Percentiles rank a stretch among this genome's conserved stretches.
phyloP scores from a whole-genome alignment of 805 yeast species.

The Saturnispora hagleri region DNA sequence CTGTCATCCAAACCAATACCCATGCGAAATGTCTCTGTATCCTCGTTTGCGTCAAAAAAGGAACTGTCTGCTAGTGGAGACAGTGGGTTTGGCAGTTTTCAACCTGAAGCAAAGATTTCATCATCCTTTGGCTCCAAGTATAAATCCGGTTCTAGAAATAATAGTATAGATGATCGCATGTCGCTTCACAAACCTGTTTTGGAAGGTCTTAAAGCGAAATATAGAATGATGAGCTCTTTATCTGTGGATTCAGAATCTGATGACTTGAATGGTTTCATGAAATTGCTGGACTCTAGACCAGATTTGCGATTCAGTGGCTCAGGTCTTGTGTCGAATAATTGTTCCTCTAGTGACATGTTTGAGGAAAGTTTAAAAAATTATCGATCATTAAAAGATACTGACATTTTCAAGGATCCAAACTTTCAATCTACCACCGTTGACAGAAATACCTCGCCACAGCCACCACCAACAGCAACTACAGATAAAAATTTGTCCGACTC shows the following conservation, averaged over 20 bases:
- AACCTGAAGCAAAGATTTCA: conserved; percentile 36
- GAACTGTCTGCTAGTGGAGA: conserved; percentile 5
- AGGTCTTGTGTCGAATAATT: conserved; percentile 9
- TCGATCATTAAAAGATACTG: conserved; percentile 17
- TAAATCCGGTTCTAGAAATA: conserved; percentile 21
- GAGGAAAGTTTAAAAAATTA: conserved; percentile 24
- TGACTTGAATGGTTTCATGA: conserved; percentile 28
- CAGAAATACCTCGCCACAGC: background rate
- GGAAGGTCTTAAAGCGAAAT: conserved; percentile 20
- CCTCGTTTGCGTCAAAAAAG: conserved; percentile 16
- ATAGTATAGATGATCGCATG: conserved; percentile 20
- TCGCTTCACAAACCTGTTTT: conserved; percentile 17
- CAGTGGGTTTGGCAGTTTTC: conserved; percentile 2
- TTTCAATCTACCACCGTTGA: background rate
- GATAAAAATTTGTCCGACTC: conserved; percentile 5
- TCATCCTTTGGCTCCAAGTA: conserved; percentile 64
- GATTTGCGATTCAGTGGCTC: conserved; percentile 24
- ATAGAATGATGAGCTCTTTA: conserved; percentile 18
- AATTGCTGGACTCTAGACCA: conserved; percentile 29
- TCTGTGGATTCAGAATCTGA: conserved; percentile 24
- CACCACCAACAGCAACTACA: conserved; percentile 6
- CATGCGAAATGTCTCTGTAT: conserved; percentile 38
- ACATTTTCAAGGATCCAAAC: conserved; percentile 4
- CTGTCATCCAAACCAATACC: conserved; percentile 25
- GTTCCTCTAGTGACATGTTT: conserved; percentile 20